Base-by-base conservation (phyloP, 2,329 filamentous ascomycete genomes). In the Phialocephala subalpina region DNA sequence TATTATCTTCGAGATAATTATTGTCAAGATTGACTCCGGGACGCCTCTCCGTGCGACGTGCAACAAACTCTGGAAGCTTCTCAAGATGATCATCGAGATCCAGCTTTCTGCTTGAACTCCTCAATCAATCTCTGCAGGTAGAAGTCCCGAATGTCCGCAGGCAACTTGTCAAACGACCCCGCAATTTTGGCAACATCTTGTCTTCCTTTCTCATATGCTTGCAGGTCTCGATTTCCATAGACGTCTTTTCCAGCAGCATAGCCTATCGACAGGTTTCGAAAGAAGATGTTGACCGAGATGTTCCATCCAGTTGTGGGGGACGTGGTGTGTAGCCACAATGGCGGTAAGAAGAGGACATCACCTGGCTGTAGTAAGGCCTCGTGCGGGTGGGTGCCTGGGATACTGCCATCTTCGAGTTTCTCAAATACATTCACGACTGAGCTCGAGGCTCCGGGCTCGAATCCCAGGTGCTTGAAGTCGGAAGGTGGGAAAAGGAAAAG, bases 281-380 rank as follows among this genome's bases (percentile, higher is more conserved):
- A 97, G 81, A 97, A 97, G 33, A 95, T 86, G 76, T 97, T 97
- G n/a, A 97, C 89, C 0, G 92, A 92, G 8, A 97, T 83, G 71
- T 92, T 94, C 66, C 87, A 77, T 53, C 81, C 76, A 8, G 78
- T 73, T 56, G 84, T 82, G 0, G 90, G 89, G 0, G 85, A 83
- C 1, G 89, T 90, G 0, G 93, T 90, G 77, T 97, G 94, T 14
- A 92, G 29, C 35, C 94, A 97, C 72, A 96, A 84, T 0, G 92
- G 87, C 0, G 94, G 94, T 35, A 97, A 84, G 77, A 92, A 95
- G 9, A 97, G 80, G 1, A 94, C 84, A 64, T 97, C 93, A 1
- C 93, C 93, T 0, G 91, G 87, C 0, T 82, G 77, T 4, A 97
- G 80, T 0, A 84, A 73, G 0, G 88, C 90, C 77, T 93, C 87